Conservation (phyloP, 495 filamentous ascomycete species). For the Penicillium steckii region DNA sequence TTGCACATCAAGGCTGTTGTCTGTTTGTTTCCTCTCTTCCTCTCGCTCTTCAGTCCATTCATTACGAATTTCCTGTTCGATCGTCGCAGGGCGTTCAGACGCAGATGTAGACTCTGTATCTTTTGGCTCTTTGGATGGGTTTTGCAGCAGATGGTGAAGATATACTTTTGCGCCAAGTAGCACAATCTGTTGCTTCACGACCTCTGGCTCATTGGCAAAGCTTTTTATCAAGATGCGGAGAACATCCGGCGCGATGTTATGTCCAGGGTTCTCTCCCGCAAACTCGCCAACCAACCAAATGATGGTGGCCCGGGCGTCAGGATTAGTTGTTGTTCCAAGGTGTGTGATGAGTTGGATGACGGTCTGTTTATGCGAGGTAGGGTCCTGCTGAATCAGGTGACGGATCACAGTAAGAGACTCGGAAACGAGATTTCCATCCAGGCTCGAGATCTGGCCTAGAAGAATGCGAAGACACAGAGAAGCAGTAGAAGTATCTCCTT, state of each 20-base stretch:
- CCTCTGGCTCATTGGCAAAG: conserved; percentile 79
- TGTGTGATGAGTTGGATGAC: conserved; percentile 91
- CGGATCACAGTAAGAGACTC: conserved; percentile 91
- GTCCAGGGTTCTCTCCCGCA: conserved; percentile 69
- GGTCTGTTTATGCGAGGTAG: conserved; percentile 69
- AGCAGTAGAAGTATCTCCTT: conserved; percentile 66
- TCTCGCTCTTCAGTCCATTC: conserved; percentile 42
- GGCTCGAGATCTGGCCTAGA: conserved; percentile 76
- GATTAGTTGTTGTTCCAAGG: conserved; percentile 77
- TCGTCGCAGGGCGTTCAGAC: conserved; percentile 7
- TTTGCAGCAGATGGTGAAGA: conserved; percentile 70
- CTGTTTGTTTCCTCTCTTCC: conserved; percentile 28
- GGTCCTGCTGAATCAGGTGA: conserved; percentile 91
- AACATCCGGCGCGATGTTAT: conserved; percentile 91
- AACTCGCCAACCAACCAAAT: conserved; percentile 98
- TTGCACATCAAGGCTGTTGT: conserved; percentile 27
- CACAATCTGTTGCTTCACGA: conserved; percentile 87
- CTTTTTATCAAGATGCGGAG: conserved; percentile 83
- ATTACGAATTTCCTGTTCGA: conserved; percentile 28
- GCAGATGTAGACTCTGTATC: not conserved
- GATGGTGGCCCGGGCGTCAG: conserved; percentile 86
- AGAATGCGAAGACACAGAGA: conserved; percentile 77
- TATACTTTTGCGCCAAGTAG: conserved; percentile 93
- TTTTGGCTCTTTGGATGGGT: conserved; percentile 42
- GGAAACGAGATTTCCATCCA: conserved; percentile 82